These are phyloP conservation scores for Metschnikowia bowlesiae DNA, from an alignment of 805 yeast genomes.

Conservation along the genomic window DNA sequence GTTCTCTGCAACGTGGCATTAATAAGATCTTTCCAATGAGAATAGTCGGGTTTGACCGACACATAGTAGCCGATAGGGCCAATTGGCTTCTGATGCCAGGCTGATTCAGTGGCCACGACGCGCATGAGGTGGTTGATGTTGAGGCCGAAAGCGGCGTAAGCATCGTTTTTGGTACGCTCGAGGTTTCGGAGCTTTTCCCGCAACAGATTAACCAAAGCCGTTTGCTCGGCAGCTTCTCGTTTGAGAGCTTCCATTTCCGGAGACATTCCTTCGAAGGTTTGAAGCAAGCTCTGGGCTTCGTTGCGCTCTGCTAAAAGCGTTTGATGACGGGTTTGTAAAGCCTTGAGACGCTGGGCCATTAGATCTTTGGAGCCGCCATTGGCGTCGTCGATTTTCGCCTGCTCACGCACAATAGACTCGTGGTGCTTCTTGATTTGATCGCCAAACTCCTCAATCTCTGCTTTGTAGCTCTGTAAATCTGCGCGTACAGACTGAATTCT, in stretches of 20 bases:
- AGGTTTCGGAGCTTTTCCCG: constrained; percentile 7
- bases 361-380: constrained; percentile 43
- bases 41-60: constrained; percentile 49
- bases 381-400: constrained; percentile 33
- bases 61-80: constrained; percentile 78
- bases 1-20: constrained; percentile 50
- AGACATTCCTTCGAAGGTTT: constrained; percentile 1
- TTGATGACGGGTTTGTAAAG: constrained; percentile 9
- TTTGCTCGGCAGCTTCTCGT: constrained; percentile 10
- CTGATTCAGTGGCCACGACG: constrained; percentile 26
- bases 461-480: constrained; percentile 14
- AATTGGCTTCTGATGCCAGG: constrained; percentile 48
- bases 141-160: constrained; percentile 50
- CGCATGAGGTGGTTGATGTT: constrained; percentile 39
- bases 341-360: constrained; percentile 18
- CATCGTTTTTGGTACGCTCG: constrained; percentile 20
- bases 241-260: constrained; percentile 11
- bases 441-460: constrained; percentile 19
- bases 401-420: constrained; percentile 29
- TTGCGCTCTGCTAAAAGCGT: constrained; percentile 7
- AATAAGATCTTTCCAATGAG: constrained; percentile 56
- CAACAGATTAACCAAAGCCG: constrained; percentile 1
- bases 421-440: constrained; percentile 13
- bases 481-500: constrained; percentile 9
- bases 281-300: constrained; percentile 7